Percentiles rank a stretch among this genome's conserved stretches.
Conservation (phyloP, 2,329 filamentous ascomycete genomes). For the Tympanopsis confertula region DNA sequence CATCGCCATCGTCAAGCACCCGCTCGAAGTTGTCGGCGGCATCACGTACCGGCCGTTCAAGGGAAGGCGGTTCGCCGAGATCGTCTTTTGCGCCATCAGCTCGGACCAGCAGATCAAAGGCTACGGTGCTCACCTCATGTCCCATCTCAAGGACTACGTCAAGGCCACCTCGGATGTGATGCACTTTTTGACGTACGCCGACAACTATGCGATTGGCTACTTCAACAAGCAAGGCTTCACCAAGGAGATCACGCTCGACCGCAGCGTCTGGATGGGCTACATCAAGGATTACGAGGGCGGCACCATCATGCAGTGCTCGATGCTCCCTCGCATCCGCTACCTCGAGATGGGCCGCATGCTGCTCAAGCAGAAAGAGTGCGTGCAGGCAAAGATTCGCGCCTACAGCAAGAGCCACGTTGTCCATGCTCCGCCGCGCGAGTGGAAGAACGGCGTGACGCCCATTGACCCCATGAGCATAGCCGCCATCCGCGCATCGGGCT, state of each 20-base stretch:
- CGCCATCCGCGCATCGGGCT: slow-evolving; percentile 83
- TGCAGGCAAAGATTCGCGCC: slow-evolving; percentile 86
- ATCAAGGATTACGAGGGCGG: slow-evolving; percentile 99
- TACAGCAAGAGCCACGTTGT: slow-evolving; percentile 81
- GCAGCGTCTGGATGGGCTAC: slow-evolving; percentile 93
- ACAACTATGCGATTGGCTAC: slow-evolving; percentile 97
- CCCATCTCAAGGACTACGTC: slow-evolving; percentile 90
- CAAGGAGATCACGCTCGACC: slow-evolving; percentile 90
- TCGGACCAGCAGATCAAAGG: slow-evolving; percentile 98
- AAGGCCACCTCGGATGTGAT: slow-evolving; percentile 93
- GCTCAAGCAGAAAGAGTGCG: slow-evolving; percentile 90
- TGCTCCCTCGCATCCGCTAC: slow-evolving; percentile 90
- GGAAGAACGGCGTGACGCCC: slow-evolving; percentile 61
- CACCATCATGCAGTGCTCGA: slow-evolving; percentile 98
- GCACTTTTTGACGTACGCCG: slow-evolving; percentile 97
- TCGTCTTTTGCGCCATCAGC: slow-evolving; percentile 95
- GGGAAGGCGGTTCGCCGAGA: slow-evolving; percentile 85
- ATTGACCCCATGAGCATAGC: slow-evolving; percentile 81
- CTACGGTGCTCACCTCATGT: slow-evolving; percentile 96
- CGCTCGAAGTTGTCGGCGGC: slow-evolving; percentile 73
- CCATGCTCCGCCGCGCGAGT: slow-evolving; percentile 74
- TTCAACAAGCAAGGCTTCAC: slow-evolving; percentile 99
- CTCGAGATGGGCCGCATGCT: slow-evolving; percentile 88
- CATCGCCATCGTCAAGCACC: slow-evolving; percentile 95
- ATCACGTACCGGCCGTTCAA: slow-evolving; percentile 96